Evolutionary conservation across 176 grass and related monocot species (phyloP), one percentile per base, ranked within the genome.

Genomic region (Echinochloa phyllopogon): DNA sequence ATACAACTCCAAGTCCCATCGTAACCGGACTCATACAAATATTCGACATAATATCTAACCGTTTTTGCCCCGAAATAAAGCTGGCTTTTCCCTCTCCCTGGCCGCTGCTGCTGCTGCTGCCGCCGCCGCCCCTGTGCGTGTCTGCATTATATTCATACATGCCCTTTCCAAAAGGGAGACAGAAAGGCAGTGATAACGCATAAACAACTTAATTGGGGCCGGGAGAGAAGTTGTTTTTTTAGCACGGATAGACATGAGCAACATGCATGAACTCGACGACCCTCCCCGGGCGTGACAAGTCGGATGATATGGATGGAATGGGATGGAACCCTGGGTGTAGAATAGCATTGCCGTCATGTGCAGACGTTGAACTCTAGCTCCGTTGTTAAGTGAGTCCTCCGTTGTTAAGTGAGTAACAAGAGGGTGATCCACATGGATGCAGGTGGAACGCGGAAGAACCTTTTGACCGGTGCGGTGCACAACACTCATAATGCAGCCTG

Each of bases 101-200:
- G 9, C 4, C 29, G 1, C 60, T 15, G 27, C 47, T 25, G 36
- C 36, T 71, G 52, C n/a, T n/a, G n/a, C n/a, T n/a, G n/a, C n/a
- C n/a, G n/a, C n/a, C n/a, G n/a, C n/a, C n/a, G n/a, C 14, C 38
- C 41, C 39, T 25, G 11, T 67, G 77, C 17, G 11, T 75, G 51
- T 48, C 12, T 14, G 20, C 20, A 7, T 27, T 43, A 33, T 33
- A 33, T 33, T 33, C 29, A 33, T 33, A 2, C 29, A 33, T 33
- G 29, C 29, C 43, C 72, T 87, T 78, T 77, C 10, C 6, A 66
- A 91, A 88, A 85, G 82, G 20, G 70, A 18, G 76, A 88, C 81
- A 75, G 8, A 69, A 77, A 75, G 20, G 24, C 52, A n/a, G 17
- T 3, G 1, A 12, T 3, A 21, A 25, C 5, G 6, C 14, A 14